Evolutionary conservation across 257 asterid genomes (phyloP).

Genomic region (Schizonepeta tenuifolia): DNA sequence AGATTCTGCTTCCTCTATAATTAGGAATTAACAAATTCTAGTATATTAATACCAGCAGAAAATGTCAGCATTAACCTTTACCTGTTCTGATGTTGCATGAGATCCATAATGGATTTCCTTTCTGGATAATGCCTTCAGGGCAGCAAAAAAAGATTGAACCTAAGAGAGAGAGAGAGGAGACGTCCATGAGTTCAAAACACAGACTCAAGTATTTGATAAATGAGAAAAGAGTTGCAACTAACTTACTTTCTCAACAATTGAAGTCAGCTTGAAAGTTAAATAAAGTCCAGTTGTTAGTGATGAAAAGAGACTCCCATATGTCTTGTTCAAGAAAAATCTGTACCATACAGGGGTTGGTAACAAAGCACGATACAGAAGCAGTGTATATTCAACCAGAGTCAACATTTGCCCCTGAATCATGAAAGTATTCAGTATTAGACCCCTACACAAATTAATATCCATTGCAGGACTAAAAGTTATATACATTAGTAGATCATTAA

Average conservation of each 20-base stretch:
- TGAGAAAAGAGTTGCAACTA: conserved; percentile 25
- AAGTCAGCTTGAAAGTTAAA: conserved; percentile 86
- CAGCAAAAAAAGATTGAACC: conserved; percentile 70
- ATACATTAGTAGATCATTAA: neutral
- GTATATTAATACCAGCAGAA: neutral
- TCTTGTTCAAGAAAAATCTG: conserved; percentile 90
- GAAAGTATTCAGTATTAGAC: conserved; percentile 30
- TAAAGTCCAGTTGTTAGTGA: conserved; percentile 84
- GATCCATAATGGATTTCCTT: conserved; percentile 79
- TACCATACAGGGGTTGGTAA: conserved; percentile 96
- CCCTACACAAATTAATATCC: conserved; percentile 9
- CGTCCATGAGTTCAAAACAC: conserved; percentile 9
- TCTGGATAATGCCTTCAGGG: conserved; percentile 72
- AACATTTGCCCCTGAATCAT: conserved; percentile 82
- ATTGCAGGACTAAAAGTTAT: conserved; percentile 21
- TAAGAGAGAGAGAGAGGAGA: conserved; percentile 37
- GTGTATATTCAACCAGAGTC: conserved; percentile 80
- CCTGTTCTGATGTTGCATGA: conserved; percentile 87
- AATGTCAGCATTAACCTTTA: conserved; percentile 30
- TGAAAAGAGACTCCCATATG: conserved; percentile 88
- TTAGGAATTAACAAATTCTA: conserved; percentile 1
- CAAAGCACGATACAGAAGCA: conserved; percentile 88
- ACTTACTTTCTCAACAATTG: conserved; percentile 79
- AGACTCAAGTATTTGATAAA: conserved; percentile 8
- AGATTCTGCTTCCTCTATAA: conserved; percentile 3